Conservation (phyloP, 2,329 filamentous ascomycete genomes). For the Colletotrichum cereale region DNA sequence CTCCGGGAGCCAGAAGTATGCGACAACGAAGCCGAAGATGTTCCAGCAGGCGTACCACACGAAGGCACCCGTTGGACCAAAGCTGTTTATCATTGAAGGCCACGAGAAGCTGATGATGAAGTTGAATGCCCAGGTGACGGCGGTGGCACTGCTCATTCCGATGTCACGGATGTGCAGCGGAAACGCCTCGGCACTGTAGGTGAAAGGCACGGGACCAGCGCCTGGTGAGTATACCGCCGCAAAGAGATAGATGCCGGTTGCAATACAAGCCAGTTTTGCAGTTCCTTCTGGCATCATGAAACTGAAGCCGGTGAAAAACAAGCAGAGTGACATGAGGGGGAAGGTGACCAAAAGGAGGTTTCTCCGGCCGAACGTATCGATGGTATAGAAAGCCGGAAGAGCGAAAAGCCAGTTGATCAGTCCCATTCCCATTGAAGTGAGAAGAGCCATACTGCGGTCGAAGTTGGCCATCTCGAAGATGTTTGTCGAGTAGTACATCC, state of each 20-base stretch:
- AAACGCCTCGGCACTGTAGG: constrained; percentile 71
- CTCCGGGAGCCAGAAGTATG: constrained; percentile 52
- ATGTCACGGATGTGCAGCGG: constrained; percentile 68
- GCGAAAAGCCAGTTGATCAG: constrained; percentile 70
- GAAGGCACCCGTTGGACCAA: constrained; percentile 53
- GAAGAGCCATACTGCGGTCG: constrained; percentile 56
- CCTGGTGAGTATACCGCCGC: constrained; percentile 61
- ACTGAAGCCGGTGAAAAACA: constrained; percentile 65
- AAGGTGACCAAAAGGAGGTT: constrained; percentile 68
- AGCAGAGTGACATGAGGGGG: constrained; percentile 67
- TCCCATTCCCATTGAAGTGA: constrained; percentile 69
- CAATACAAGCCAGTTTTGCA: constrained; percentile 50
- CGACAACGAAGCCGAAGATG: constrained; percentile 49
- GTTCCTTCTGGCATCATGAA: constrained; percentile 54
- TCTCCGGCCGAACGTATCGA: constrained; percentile 70
- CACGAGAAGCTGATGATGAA: constrained; percentile 54
- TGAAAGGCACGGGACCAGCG: constrained; percentile 70
- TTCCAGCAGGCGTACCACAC: constrained; percentile 56
- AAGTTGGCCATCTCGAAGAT: constrained; percentile 57
- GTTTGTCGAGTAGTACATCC: constrained; percentile 67
- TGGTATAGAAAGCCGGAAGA: constrained; percentile 69
- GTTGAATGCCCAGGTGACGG: constrained; percentile 57
- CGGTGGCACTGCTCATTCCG: constrained; percentile 61
- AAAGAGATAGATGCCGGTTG: constrained; percentile 55
- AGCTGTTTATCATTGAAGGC: constrained; percentile 43